Base-by-base conservation (phyloP, 176 grass and related monocot species). In the Stipa capillata region DNA sequence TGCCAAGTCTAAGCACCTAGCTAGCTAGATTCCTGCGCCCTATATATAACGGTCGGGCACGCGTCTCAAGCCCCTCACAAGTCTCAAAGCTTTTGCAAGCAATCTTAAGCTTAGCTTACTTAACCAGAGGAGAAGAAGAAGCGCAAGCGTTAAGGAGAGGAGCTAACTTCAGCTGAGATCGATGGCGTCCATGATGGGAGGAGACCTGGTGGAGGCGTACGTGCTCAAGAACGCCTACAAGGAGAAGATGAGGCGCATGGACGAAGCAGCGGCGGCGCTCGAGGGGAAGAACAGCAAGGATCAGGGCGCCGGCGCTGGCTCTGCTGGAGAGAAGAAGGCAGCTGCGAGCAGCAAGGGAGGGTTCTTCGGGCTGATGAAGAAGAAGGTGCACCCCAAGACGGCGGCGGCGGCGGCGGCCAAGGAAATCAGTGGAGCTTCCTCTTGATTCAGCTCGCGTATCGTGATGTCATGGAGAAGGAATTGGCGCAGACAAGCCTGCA, bases 111-210 rank as follows among this genome's bases (percentile, higher is more conserved):
- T 17, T 20, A 24, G 59, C 41, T n/a, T n/a, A n/a, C n/a, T n/a
- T n/a, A n/a, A n/a, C n/a, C n/a, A n/a, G 50, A 53, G 6, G 1
- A 56, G 11, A 27, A 4, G 12, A 1, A 57, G 24, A 10, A 10
- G 1, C 6, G 9, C 1, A 4, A 0, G 7, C 5, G 42, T 5
- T 1, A 4, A 27, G 9, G 7, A 7, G n/a, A n/a, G n/a, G n/a
- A n/a, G n/a, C n/a, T n/a, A n/a, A n/a, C n/a, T n/a, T n/a, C 8
- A 43, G 24, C 3, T 14, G 13, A 0, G 77, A 27, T n/a, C n/a
- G 5, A 90, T 90, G 88, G 88, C 88, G 73, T 68, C 88, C 27
- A 84, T 88, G 68, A 76, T 90, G 84, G 88, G 84, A 41, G 88
- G 84, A 15, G 88, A 87, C 33, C 84, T 90, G 2, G 75, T 80